Evolutionary conservation across 2,329 filamentous ascomycete genomes (phyloP).

Genomic region (Fusarium sp.): DNA sequence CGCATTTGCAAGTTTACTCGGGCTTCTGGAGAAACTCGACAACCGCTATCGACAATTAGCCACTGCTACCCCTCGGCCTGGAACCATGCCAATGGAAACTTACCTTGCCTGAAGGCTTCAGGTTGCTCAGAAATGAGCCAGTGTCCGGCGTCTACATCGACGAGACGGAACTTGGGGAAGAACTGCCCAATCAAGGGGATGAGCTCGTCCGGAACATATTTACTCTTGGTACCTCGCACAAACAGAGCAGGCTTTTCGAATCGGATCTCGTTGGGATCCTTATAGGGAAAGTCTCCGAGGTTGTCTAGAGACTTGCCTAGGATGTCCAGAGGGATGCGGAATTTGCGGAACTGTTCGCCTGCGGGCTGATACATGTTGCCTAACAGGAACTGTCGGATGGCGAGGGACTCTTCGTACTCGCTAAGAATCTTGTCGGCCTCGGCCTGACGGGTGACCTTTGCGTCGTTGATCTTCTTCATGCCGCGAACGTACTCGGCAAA

Average conservation of each 20-base stretch:
- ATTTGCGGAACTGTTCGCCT: conserved; percentile 69
- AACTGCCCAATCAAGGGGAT: conserved; percentile 83
- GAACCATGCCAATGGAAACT: conserved; percentile 33
- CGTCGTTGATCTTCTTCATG: conserved; percentile 84
- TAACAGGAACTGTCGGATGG: conserved; percentile 90
- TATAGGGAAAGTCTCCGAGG: conserved; percentile 91
- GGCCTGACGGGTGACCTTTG: conserved; percentile 72
- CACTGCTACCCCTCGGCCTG: background rate
- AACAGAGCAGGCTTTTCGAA: conserved; percentile 86
- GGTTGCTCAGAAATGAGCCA: conserved; percentile 93
- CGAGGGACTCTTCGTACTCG: conserved; percentile 76
- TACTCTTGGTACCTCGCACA: conserved; percentile 79
- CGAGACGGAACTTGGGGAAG: conserved; percentile 80
- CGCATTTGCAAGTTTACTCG: conserved; percentile 49
- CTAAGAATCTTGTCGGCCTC: conserved; percentile 85
- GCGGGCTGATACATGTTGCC: conserved; percentile 77
- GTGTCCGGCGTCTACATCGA: conserved; percentile 82
- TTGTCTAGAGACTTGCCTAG: conserved; percentile 75
- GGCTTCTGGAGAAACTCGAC: conserved; percentile 68
- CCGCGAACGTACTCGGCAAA: conserved; percentile 85
- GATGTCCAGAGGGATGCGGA: conserved; percentile 81
- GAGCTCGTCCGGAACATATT: conserved; percentile 83
- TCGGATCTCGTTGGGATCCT: conserved; percentile 71
- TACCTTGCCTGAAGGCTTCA: conserved; percentile 79
- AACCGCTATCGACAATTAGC: conserved; percentile 58